Conservation (phyloP, 805 yeast species). For the Candida berthetii region DNA sequence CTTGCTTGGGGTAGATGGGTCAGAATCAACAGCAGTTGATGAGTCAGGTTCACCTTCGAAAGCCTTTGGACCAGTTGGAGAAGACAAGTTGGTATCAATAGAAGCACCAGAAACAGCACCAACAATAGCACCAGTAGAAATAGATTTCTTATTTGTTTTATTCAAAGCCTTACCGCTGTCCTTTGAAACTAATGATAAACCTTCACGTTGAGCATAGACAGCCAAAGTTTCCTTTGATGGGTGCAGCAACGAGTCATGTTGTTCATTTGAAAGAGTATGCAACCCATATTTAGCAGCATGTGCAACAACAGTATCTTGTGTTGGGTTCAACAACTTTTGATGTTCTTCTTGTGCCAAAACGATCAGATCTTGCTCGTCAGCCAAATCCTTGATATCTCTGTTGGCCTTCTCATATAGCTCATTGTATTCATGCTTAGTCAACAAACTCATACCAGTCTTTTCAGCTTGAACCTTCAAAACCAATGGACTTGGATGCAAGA, state of each 20-base stretch:
- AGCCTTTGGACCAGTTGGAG: not conserved
- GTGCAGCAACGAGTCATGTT: slow-evolving; percentile 4
- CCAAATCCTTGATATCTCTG: slow-evolving; percentile 8
- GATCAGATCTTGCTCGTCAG: slow-evolving; percentile 4
- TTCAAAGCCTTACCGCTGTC: not conserved
- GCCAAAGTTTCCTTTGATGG: slow-evolving; percentile 18
- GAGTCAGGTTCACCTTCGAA: not conserved
- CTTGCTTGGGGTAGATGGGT: slow-evolving; percentile 18
- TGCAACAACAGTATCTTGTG: slow-evolving; percentile 1
- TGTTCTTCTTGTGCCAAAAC: slow-evolving; percentile 2
- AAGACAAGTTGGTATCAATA: not conserved
- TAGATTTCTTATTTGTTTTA: slow-evolving; percentile 4
- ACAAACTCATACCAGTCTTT: slow-evolving; percentile 1
- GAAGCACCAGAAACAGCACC: not conserved
- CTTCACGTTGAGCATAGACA: slow-evolving; percentile 16
- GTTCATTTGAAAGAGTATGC: slow-evolving; percentile 5
- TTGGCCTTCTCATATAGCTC: slow-evolving; percentile 1
- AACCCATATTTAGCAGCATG: slow-evolving; percentile 7
- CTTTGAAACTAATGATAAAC: slow-evolving; percentile 8
- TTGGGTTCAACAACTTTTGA: slow-evolving; percentile 3
- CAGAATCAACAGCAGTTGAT: not conserved
- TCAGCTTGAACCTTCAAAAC: slow-evolving; percentile 2
- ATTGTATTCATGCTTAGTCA: slow-evolving; percentile 3
- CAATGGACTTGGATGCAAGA: slow-evolving; percentile 12
- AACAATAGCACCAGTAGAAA: not conserved